phyloP scores from a whole-genome alignment of 768 basidiomycete genomes.

The Pulveroboletus ravenelii region DNA sequence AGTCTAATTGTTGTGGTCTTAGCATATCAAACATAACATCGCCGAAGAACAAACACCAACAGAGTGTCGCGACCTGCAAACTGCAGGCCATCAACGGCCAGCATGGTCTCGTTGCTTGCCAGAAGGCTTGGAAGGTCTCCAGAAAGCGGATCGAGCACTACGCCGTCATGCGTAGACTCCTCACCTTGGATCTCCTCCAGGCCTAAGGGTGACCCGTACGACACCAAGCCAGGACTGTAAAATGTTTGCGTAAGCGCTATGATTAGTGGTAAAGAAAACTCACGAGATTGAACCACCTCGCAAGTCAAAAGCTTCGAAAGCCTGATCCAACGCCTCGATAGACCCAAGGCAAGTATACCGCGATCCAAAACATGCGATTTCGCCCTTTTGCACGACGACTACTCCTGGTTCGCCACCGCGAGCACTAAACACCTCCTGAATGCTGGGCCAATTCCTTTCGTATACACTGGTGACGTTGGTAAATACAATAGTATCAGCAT shows the following conservation, averaged over 20 bases:
- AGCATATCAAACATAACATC: neutral
- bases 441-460: conserved; percentile 27
- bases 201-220: conserved; percentile 44
- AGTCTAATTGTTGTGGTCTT: conserved; percentile 40
- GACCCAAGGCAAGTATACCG: conserved; percentile 22
- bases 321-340: conserved; percentile 9
- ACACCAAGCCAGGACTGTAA: conserved; percentile 43
- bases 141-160: conserved; percentile 42
- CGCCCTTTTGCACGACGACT: conserved; percentile 51
- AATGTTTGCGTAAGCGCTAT: neutral
- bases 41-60: conserved; percentile 32
- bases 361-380: conserved; percentile 49
- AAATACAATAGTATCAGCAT: conserved; percentile 49
- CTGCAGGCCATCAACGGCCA: conserved; percentile 69
- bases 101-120: conserved; percentile 38
- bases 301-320: conserved; percentile 48
- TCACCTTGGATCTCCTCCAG: conserved; percentile 54
- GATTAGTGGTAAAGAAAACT: conserved; percentile 16
- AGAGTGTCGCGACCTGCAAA: conserved; percentile 58
- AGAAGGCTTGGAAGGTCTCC: conserved; percentile 32
- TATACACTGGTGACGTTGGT: conserved; percentile 56
- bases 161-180: conserved; percentile 52
- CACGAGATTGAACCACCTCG: conserved; percentile 59
- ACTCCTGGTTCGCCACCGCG: conserved; percentile 26
- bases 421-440: conserved; percentile 20